These are phyloP conservation scores for Selaginella moellendorffii DNA, from an alignment of 75 land plant species.

Conservation along the genomic window DNA sequence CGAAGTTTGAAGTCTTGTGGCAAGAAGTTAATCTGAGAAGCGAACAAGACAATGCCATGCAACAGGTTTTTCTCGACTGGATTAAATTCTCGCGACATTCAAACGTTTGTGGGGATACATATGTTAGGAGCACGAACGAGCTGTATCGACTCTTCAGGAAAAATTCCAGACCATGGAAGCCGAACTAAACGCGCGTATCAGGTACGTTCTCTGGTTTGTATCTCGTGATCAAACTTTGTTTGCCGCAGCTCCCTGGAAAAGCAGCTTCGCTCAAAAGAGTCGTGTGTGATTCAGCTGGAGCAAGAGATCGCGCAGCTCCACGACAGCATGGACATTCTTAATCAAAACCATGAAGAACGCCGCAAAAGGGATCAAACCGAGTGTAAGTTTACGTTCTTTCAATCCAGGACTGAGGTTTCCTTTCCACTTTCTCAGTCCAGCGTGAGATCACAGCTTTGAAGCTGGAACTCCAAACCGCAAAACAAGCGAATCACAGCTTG, in stretches of 20 bases:
- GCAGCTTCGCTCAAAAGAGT: conserved; percentile 1
- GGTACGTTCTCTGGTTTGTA: background rate
- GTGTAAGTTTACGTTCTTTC: conserved; percentile 6
- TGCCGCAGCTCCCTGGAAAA: conserved; percentile 3
- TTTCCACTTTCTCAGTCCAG: background rate
- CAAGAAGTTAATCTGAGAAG: background rate
- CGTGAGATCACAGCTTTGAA: conserved; percentile 4
- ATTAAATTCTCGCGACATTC: background rate
- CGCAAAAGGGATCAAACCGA: background rate
- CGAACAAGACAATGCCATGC: background rate
- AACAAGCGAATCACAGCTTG: conserved; percentile 4
- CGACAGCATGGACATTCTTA: background rate
- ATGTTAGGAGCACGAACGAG: conserved; percentile 1
- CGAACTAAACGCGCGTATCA: background rate
- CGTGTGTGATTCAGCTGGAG: conserved; percentile 6
- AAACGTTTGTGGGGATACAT: too few species aligned
- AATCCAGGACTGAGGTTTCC: background rate
- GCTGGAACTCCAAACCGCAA: conserved; percentile 18
- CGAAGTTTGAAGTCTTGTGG: background rate
- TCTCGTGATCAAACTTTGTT: background rate
- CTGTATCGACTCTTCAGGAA: background rate
- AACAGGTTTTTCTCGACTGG: background rate
- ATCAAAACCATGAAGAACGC: background rate
- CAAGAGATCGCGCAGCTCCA: conserved; percentile 5
- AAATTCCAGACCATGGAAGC: background rate